Percentiles rank a stretch among this genome's conserved stretches.
Conservation (phyloP, 129 eudicot genomes). For the Flaveria linearis region DNA sequence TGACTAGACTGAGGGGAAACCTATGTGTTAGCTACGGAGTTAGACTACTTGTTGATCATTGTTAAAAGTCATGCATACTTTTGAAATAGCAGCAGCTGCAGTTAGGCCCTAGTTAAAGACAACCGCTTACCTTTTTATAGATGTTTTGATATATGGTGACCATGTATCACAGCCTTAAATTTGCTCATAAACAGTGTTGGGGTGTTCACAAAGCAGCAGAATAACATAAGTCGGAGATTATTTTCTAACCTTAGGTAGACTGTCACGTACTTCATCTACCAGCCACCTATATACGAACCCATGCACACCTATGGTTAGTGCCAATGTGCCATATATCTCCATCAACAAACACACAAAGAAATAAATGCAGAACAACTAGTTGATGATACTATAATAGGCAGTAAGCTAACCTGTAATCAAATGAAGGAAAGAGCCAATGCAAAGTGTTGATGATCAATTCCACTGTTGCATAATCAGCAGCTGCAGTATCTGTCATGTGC, state of each 20-base stretch:
- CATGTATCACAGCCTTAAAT: neutral
- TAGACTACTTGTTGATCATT: neutral
- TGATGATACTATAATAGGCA: neutral
- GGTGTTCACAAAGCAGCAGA: constrained; percentile 16
- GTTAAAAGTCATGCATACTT: neutral
- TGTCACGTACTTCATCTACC: constrained; percentile 84
- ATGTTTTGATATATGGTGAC: neutral
- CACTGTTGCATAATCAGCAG: constrained; percentile 94
- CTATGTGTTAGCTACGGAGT: neutral
- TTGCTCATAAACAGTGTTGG: neutral
- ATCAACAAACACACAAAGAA: constrained; percentile 1
- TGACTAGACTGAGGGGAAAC: neutral
- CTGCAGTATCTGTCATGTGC: constrained; percentile 98
- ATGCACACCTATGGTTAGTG: constrained; percentile 6
- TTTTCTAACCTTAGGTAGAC: constrained; percentile 78
- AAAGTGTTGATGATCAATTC: constrained; percentile 80
- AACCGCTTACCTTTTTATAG: neutral
- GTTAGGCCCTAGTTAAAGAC: neutral
- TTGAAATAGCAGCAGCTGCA: neutral
- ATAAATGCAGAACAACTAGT: neutral
- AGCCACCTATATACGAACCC: constrained; percentile 67
- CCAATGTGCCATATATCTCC: constrained; percentile 7
- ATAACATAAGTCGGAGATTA: constrained; percentile 8
- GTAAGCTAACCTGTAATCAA: constrained; percentile 81
- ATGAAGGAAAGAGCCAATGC: constrained; percentile 80